Evolutionary conservation across 441 rosid species (phyloP).

Genomic region (Pelargonium citronellum): DNA sequence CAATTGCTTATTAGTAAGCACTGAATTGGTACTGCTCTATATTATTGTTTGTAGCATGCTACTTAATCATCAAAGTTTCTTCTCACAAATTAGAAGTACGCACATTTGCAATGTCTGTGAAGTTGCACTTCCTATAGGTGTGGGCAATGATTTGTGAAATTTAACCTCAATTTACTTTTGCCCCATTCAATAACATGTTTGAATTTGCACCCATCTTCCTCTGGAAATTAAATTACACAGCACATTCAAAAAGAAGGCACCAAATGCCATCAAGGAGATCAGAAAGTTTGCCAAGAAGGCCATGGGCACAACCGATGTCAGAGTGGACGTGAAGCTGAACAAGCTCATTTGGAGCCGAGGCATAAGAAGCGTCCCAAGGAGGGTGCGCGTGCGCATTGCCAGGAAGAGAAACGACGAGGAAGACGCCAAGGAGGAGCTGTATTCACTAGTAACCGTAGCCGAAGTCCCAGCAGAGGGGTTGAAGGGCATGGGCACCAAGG

Average conservation of each 20-base stretch:
- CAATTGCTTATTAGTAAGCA: no score
- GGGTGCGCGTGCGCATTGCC: conserved; percentile 67
- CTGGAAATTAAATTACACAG: conserved; percentile 30
- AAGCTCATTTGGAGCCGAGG: conserved; percentile 85
- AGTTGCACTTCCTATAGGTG: no score
- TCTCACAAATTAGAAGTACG: no score
- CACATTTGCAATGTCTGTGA: no score
- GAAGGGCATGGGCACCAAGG: conserved; percentile 65
- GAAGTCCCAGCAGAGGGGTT: conserved; percentile 63
- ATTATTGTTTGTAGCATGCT: no score
- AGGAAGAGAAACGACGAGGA: conserved; percentile 87
- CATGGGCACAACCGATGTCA: conserved; percentile 67
- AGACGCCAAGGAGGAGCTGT: conserved; percentile 84
- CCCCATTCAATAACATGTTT: no score
- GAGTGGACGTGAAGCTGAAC: conserved; percentile 87
- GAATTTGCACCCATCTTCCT: no score
- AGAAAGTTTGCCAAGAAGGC: conserved; percentile 83
- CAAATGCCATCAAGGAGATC: conserved; percentile 78
- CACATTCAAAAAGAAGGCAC: conserved; percentile 93
- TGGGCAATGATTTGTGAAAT: no score
- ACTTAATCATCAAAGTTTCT: no score
- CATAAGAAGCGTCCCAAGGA: conserved; percentile 73
- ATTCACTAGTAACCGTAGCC: conserved; percentile 68
- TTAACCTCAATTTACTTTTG: no score
- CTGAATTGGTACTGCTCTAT: no score